These are phyloP conservation scores for Eutrema salsugineum DNA, from an alignment of 441 rosid species.

Conservation along the genomic window DNA sequence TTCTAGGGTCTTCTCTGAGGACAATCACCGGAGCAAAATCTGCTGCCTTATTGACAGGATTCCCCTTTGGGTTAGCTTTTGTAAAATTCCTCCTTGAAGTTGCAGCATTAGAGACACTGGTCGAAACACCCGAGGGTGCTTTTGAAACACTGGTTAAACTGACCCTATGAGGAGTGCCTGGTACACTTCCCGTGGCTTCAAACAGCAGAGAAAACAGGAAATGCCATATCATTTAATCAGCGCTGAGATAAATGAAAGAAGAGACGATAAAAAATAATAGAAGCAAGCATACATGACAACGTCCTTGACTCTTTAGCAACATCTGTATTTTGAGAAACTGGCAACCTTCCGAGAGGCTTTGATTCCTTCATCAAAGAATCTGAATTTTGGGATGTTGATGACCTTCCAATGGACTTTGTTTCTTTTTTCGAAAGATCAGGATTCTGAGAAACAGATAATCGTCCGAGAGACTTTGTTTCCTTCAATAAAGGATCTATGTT, in stretches of 20 bases:
- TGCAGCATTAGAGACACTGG: conserved; percentile 41
- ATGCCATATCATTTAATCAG: neutral
- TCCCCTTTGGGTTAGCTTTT: conserved; percentile 41
- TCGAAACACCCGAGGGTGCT: conserved; percentile 37
- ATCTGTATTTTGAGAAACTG: conserved; percentile 54
- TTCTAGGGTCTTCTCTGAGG: conserved; percentile 64
- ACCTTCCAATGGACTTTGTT: conserved; percentile 8
- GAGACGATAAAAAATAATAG: neutral
- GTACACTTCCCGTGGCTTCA: conserved; percentile 78
- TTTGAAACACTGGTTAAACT: conserved; percentile 44
- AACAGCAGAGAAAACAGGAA: conserved; percentile 32
- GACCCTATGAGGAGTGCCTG: conserved; percentile 75
- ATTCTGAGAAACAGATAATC: conserved; percentile 79
- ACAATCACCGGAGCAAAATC: conserved; percentile 78
- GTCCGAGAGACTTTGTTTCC: conserved; percentile 77
- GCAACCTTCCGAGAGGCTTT: conserved; percentile 73
- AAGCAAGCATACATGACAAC: conserved; percentile 47
- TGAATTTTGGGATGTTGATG: conserved; percentile 29
- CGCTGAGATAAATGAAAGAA: neutral
- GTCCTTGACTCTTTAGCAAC: conserved; percentile 53
- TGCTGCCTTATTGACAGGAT: conserved; percentile 45
- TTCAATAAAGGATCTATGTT: conserved; percentile 54
- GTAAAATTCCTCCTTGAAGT: conserved; percentile 49
- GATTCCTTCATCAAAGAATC: conserved; percentile 65
- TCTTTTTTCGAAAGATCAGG: conserved; percentile 40